phyloP scores from a whole-genome alignment of 208 protist species.

The Wallacemonas sp. region DNA sequence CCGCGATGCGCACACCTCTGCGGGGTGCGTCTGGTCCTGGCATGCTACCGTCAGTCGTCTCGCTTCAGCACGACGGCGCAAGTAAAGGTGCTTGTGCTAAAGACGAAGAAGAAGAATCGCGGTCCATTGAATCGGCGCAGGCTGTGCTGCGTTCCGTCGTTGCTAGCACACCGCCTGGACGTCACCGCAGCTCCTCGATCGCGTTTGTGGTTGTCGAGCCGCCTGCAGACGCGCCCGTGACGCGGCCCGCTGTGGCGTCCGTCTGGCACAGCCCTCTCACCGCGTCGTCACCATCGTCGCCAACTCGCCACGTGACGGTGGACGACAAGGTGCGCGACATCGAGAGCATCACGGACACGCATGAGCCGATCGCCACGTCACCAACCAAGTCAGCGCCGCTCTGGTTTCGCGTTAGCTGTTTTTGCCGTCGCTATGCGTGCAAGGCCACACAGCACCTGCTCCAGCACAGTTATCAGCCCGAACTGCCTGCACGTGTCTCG shows the following conservation, averaged over 20 bases:
- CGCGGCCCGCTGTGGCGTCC: neutral
- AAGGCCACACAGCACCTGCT: neutral
- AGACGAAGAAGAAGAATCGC: neutral
- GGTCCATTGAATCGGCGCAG: neutral
- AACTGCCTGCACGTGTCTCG: neutral
- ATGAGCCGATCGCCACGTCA: neutral
- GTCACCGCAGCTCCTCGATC: neutral
- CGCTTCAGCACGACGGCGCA: neutral
- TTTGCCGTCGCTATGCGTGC: neutral
- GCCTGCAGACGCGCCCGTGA: neutral
- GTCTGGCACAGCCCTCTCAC: neutral
- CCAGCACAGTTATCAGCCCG: neutral
- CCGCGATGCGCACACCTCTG: neutral
- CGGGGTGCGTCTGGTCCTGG: neutral
- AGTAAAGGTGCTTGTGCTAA: neutral
- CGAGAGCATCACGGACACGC: too few species aligned
- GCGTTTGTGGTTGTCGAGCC: neutral
- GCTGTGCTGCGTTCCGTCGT: slow-evolving; percentile 2
- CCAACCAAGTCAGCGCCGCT: neutral
- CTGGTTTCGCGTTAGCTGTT: neutral
- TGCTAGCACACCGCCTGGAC: neutral
- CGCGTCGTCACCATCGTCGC: neutral
- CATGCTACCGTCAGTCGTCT: neutral
- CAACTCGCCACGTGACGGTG: too few species aligned
- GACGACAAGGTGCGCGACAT: too few species aligned